Base-by-base conservation (phyloP, 805 yeast genomes). In the Wickerhamiella hasegawae region DNA sequence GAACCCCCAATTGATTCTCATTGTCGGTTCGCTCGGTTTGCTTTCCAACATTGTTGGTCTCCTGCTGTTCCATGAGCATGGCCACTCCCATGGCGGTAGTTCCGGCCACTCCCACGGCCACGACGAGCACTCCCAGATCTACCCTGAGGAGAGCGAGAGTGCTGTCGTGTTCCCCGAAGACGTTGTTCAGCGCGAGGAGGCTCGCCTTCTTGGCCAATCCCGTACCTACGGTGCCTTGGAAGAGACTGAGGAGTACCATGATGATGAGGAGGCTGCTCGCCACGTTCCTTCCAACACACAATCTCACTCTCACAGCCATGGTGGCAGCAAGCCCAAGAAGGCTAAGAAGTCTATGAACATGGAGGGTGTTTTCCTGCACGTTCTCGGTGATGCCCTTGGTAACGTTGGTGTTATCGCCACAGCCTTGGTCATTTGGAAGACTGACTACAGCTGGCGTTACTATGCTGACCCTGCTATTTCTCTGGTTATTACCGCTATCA, bases 331-430 rank as follows among this genome's bases (percentile, higher is more conserved):
- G 10, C 32, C 43, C 40, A 14, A 41, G 42, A 50, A 53, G 35
- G 28, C 62, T 40, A 47, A 57, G 22, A 72, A 69, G 51, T 80
- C 94, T n/a, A 63, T 87, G 62, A 87, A 90, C 58, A 87, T 87
- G 96, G 85, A 82, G 49, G 98, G 98, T 43, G 96, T 87, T 3
- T 90, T 82, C 52, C 64, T 87, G 51, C 98, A 87, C 52, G 98
- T 90, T 10, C 43, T 90, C 46, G 97, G 97, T 31, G 98, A 87
- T 57, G 97, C 97, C 1, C 63, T 87, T 38, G 97, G 98, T 43
- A 87, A 87, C 53, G 60, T 87, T 36, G 97, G 97, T 45, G 98
- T 87, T 35, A 90, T 87, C 38, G 55, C 68, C 3, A 76, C 95
- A 2, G 98, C 97, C 3, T 43, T 87, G 24, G 77, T 87, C 48